Evolutionary conservation across 2,329 filamentous ascomycete genomes (phyloP).

Genomic region (Lithohypha guttulata): DNA sequence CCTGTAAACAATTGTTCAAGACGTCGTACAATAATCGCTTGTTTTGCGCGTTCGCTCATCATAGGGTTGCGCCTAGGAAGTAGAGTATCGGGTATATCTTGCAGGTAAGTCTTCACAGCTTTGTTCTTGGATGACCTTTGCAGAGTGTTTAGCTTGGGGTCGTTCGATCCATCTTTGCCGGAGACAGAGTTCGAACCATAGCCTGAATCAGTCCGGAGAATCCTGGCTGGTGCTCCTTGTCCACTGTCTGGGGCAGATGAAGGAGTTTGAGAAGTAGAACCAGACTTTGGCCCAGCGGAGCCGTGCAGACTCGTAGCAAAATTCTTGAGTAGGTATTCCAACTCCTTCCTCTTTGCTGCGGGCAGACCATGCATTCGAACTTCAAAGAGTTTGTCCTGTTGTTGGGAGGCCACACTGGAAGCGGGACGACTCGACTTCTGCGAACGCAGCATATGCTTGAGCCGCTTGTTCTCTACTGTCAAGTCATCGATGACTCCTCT

Average conservation of each 20-base stretch:
- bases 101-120: slow-evolving; percentile 58
- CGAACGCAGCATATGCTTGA: slow-evolving; percentile 63
- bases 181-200: slow-evolving; percentile 31
- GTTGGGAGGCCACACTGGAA: slow-evolving; percentile 53
- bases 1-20: slow-evolving; percentile 76
- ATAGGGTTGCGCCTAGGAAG: slow-evolving; percentile 46
- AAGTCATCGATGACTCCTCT: slow-evolving; percentile 79
- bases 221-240: neutral
- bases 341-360: slow-evolving; percentile 60
- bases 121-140: slow-evolving; percentile 33
- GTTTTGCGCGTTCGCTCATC: slow-evolving; percentile 64
- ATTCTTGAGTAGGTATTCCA: slow-evolving; percentile 59
- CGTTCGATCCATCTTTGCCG: neutral
- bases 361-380: slow-evolving; percentile 67
- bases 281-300: slow-evolving; percentile 10
- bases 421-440: slow-evolving; percentile 27
- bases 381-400: slow-evolving; percentile 77
- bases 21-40: slow-evolving; percentile 63
- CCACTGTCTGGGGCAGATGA: neutral
- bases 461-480: slow-evolving; percentile 69
- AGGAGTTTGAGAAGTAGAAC: slow-evolving; percentile 8
- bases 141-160: neutral
- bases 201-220: slow-evolving; percentile 21
- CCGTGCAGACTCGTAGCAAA: slow-evolving; percentile 38
- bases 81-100: slow-evolving; percentile 60